These are phyloP conservation scores for Aegilops longissima DNA, from an alignment of 176 grass and related monocot genomes.

Conservation along the genomic window DNA sequence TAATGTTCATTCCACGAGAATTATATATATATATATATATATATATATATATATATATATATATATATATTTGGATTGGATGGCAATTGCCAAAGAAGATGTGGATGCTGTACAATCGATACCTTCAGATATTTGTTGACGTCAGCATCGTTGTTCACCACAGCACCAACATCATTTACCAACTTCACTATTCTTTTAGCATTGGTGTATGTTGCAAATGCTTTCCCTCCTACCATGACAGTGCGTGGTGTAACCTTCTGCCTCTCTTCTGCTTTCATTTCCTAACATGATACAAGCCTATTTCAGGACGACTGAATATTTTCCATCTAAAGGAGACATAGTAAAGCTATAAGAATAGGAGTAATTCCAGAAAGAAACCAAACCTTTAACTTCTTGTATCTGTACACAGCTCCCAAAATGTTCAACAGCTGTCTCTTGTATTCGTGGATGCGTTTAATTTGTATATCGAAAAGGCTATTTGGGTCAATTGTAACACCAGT, in stretches of 20 bases:
- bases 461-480: constrained; percentile 69
- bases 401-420: constrained; percentile 72
- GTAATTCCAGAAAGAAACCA: background rate
- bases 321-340: constrained; percentile 15
- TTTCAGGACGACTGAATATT: constrained; percentile 30
- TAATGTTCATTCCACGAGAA: background rate
- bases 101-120: background rate
- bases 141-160: constrained; percentile 76
- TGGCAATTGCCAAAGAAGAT: constrained; percentile 8
- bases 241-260: constrained; percentile 64
- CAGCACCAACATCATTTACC: constrained; percentile 75
- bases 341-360: background rate
- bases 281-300: constrained; percentile 38
- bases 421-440: constrained; percentile 83
- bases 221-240: constrained; percentile 77
- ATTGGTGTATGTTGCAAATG: constrained; percentile 82
- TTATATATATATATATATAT: background rate
- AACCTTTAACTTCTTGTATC: constrained; percentile 86
- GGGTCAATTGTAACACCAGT: constrained; percentile 66
- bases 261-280: constrained; percentile 59
- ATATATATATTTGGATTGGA: background rate
- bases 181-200: constrained; percentile 86
- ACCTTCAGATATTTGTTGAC: constrained; percentile 81
- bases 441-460: constrained; percentile 88
- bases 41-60: too few relatives aligned